phyloP scores from a whole-genome alignment of 2,329 filamentous ascomycete genomes.

The Blastomyces emzantsi region DNA sequence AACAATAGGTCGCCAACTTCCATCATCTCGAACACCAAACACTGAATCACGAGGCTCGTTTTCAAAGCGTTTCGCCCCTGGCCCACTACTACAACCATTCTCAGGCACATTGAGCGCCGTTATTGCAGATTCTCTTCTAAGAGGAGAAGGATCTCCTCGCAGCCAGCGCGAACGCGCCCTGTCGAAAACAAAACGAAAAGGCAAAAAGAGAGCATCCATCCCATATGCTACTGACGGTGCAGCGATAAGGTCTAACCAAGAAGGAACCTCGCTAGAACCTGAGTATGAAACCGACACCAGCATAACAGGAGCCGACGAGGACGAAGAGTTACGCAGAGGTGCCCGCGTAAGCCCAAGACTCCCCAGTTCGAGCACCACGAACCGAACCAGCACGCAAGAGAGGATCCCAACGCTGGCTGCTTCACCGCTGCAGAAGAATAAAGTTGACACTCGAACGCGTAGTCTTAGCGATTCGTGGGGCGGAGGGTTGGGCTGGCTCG shows the following conservation, averaged over 20 bases:
- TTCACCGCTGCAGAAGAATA: not conserved
- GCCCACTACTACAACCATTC: constrained; percentile 52
- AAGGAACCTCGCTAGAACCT: constrained; percentile 14
- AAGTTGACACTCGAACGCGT: constrained; percentile 1
- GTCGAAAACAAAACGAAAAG: not conserved
- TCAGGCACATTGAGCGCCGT: constrained; percentile 53
- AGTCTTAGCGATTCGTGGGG: constrained; percentile 9
- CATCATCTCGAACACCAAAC: constrained; percentile 31
- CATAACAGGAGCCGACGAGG: constrained; percentile 14
- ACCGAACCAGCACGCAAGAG: constrained; percentile 4
- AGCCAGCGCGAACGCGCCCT: constrained; percentile 4
- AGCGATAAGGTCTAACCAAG: constrained; percentile 21
- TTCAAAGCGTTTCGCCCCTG: constrained; percentile 46
- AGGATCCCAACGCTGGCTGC: not conserved
- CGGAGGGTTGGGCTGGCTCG: constrained; percentile 4
- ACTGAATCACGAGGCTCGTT: constrained; percentile 40
- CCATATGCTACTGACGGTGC: constrained; percentile 15
- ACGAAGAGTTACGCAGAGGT: constrained; percentile 1
- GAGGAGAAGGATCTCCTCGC: constrained; percentile 41
- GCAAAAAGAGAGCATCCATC: constrained; percentile 6
- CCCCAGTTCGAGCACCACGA: not conserved
- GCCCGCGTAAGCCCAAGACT: not conserved
- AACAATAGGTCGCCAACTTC: constrained; percentile 20
- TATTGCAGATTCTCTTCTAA: constrained; percentile 56
- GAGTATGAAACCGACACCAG: constrained; percentile 19